Evolutionary conservation across 768 basidiomycete genomes (phyloP).

Genomic region (Leccinum barrowsii): DNA sequence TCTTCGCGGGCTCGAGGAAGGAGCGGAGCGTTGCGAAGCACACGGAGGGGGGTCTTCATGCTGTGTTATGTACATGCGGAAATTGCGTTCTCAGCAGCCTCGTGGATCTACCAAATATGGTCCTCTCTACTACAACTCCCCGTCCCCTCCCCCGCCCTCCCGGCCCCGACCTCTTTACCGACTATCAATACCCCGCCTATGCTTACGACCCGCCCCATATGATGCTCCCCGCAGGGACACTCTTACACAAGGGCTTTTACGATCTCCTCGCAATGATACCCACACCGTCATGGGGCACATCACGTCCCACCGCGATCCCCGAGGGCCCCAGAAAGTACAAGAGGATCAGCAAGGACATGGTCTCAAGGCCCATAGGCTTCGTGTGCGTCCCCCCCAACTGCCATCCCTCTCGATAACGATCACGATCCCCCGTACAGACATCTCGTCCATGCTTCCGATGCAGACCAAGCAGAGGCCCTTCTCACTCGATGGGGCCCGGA

Average conservation of each 20-base stretch:
- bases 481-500: conserved; percentile 88
- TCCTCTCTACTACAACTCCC: conserved; percentile 9
- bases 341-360: conserved; percentile 84
- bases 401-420: conserved; percentile 13
- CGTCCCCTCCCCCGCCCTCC: background rate
- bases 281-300: conserved; percentile 40
- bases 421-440: conserved; percentile 50
- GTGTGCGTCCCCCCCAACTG: conserved; percentile 53
- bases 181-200: conserved; percentile 3
- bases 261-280: conserved; percentile 79
- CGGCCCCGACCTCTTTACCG: background rate
- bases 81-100: conserved; percentile 30
- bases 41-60: conserved; percentile 9
- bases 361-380: conserved; percentile 78
- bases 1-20: conserved; percentile 30
- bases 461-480: conserved; percentile 82
- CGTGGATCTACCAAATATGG: conserved; percentile 11
- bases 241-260: conserved; percentile 89
- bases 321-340: conserved; percentile 54
- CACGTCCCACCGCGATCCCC: conserved; percentile 37
- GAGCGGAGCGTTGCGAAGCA: conserved; percentile 14
- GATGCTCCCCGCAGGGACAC: conserved; percentile 61
- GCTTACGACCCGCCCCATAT: conserved; percentile 32
- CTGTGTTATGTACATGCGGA: conserved; percentile 25
- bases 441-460: conserved; percentile 87